These are phyloP conservation scores for Mortierella claussenii DNA, from an alignment of 192 early-diverging fungal species.

Conservation along the genomic window DNA sequence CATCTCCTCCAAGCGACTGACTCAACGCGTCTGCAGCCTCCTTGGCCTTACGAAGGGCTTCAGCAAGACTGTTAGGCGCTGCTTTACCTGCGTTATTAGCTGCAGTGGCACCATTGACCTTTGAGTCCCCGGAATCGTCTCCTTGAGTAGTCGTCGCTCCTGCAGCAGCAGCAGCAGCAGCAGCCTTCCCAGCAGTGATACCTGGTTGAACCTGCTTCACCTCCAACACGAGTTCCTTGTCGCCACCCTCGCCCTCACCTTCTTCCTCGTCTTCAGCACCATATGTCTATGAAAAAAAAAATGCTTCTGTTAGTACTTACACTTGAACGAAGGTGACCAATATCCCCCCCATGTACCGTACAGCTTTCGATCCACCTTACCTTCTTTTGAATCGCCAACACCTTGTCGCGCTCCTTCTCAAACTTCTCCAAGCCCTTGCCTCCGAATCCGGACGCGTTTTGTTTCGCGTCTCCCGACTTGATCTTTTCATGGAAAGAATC, in stretches of 20 bases:
- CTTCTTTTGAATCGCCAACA: constrained; percentile 93
- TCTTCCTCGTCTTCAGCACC: constrained; percentile 77
- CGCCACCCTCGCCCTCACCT: constrained; percentile 75
- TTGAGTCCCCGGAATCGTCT: constrained; percentile 19
- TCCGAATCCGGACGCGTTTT: constrained; percentile 86
- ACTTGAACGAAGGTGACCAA: no score
- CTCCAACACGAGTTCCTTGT: constrained; percentile 50
- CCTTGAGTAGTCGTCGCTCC: no score
- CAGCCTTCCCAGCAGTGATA: constrained; percentile 51
- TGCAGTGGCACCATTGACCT: constrained; percentile 10
- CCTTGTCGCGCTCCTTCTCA: constrained; percentile 89
- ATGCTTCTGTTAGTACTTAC: no score
- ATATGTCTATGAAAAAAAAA: constrained; percentile 60
- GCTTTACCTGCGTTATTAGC: constrained; percentile 4
- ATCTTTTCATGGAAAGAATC: constrained; percentile 85
- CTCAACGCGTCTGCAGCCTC: constrained; percentile 38
- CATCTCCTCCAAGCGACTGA: constrained; percentile 32
- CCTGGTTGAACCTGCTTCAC: constrained; percentile 55
- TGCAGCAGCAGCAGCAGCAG: constrained; percentile 43
- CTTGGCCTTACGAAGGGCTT: constrained; percentile 48
- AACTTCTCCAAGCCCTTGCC: constrained; percentile 96
- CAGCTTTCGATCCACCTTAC: no score
- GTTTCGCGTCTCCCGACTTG: constrained; percentile 77
- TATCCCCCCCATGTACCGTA: no score
- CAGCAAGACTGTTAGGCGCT: constrained; percentile 9